Conservation (phyloP, 345 rosid genomes). For the Gossypium mustelinum region DNA sequence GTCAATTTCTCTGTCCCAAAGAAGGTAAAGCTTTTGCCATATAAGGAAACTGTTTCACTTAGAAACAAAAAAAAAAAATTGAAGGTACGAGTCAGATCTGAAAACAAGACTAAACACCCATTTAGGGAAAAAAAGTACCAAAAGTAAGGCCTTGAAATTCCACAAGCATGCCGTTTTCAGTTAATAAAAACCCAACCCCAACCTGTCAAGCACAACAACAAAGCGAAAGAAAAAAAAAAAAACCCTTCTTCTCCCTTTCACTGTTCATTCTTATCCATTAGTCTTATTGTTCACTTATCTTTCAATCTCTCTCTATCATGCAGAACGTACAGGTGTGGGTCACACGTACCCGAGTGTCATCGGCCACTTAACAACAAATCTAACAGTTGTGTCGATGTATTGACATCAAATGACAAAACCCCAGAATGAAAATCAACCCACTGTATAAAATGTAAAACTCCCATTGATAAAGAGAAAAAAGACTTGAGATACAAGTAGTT, state of each 20-base stretch:
- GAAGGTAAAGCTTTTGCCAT: constrained; percentile 16
- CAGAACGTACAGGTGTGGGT: constrained; percentile 53
- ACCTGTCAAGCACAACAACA: not conserved
- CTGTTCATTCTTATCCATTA: not conserved
- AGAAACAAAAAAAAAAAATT: too few species aligned
- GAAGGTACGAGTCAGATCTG: constrained; percentile 50
- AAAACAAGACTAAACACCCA: constrained; percentile 26
- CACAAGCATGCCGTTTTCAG: constrained; percentile 11
- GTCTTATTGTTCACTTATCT: not conserved
- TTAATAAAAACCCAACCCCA: not conserved
- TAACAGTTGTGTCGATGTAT: not conserved
- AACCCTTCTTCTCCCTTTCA: not conserved
- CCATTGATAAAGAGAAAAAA: too few species aligned
- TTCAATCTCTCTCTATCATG: constrained; percentile 36
- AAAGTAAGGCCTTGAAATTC: constrained; percentile 20
- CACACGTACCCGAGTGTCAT: constrained; percentile 14
- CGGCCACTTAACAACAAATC: not conserved
- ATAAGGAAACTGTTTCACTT: constrained; percentile 11
- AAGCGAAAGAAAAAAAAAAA: not conserved
- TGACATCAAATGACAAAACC: not conserved
- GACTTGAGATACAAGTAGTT: not conserved
- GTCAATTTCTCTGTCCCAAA: constrained; percentile 66
- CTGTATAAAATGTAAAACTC: not conserved
- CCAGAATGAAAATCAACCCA: not conserved
- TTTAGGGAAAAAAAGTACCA: constrained; percentile 32